Percentiles rank a stretch among this genome's conserved stretches.
These are phyloP conservation scores for Globisporangium camurandrum DNA, from an alignment of 352 stramenopile genomes.

Conservation along the genomic window DNA sequence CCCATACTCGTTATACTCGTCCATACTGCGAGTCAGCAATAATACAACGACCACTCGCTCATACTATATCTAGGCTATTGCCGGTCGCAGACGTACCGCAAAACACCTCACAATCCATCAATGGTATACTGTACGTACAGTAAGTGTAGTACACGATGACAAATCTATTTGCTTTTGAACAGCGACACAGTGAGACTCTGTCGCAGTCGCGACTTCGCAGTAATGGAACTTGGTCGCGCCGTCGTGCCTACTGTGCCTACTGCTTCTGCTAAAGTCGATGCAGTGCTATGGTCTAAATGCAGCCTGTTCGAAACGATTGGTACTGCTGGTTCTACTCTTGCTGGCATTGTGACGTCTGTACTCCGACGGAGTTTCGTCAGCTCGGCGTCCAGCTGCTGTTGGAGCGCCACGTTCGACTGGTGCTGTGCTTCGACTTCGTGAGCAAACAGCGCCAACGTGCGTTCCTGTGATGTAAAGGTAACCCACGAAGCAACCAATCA, in stretches of 20 bases:
- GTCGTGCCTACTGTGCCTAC: background rate
- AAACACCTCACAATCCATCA: too few species aligned
- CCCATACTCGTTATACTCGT: too few species aligned
- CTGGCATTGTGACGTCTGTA: background rate
- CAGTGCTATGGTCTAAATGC: background rate
- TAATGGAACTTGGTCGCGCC: slow-evolving; percentile 1
- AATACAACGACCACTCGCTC: too few species aligned
- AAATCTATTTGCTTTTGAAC: slow-evolving; percentile 5
- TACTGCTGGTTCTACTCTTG: background rate
- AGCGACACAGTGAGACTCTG: slow-evolving; percentile 3
- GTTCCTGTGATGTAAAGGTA: slow-evolving; percentile 8
- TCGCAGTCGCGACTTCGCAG: background rate
- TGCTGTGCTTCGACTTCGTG: slow-evolving; percentile 24
- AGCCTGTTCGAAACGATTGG: background rate
- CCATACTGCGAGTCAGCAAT: too few species aligned
- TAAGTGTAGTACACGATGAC: too few species aligned
- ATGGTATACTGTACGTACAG: too few species aligned
- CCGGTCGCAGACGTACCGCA: too few species aligned
- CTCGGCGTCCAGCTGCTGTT: slow-evolving; percentile 8
- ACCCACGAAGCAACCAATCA: background rate
- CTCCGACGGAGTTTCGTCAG: background rate
- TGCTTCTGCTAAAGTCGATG: background rate
- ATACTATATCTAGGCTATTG: too few species aligned
- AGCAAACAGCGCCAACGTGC: slow-evolving; percentile 15
- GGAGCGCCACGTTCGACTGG: slow-evolving; percentile 12